phyloP scores from a whole-genome alignment of 1,284 basidiomycete species.

The Cronartium ribicola region DNA sequence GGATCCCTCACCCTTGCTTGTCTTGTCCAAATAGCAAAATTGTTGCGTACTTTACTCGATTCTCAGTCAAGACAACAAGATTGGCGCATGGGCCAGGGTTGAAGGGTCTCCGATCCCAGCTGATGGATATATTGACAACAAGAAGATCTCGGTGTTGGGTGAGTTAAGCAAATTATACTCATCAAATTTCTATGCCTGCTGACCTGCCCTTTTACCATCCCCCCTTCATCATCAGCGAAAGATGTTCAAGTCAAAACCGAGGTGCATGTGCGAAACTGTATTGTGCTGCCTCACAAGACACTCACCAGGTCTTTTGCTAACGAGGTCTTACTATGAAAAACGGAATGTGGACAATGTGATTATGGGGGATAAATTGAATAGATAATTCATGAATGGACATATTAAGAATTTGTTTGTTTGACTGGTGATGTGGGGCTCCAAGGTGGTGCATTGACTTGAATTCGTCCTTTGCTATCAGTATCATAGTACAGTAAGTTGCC shows the following conservation, averaged over 20 bases:
- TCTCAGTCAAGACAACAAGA: constrained; percentile 52
- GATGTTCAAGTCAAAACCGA: constrained; percentile 41
- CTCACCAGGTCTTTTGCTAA: constrained; percentile 53
- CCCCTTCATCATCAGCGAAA: constrained; percentile 14
- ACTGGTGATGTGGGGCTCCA: background rate
- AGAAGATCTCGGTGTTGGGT: constrained; percentile 56
- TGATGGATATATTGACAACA: constrained; percentile 52
- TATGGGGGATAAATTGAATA: constrained; percentile 4
- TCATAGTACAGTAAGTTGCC: background rate
- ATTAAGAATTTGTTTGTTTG: background rate
- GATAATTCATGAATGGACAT: constrained; percentile 1
- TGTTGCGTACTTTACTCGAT: constrained; percentile 55
- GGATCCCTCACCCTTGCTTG: background rate
- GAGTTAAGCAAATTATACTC: constrained; percentile 40
- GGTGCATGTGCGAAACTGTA: constrained; percentile 51
- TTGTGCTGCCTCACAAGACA: constrained; percentile 56
- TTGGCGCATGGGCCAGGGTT: constrained; percentile 56
- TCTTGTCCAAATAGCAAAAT: constrained; percentile 50
- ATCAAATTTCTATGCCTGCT: background rate
- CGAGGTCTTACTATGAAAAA: constrained; percentile 55
- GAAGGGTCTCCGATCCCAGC: constrained; percentile 52
- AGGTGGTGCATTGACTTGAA: no score
- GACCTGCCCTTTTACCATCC: background rate
- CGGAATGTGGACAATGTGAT: background rate
- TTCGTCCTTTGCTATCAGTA: background rate